Conservation (phyloP, 352 stramenopile genomes). For the Globisporangium orthogonon region DNA sequence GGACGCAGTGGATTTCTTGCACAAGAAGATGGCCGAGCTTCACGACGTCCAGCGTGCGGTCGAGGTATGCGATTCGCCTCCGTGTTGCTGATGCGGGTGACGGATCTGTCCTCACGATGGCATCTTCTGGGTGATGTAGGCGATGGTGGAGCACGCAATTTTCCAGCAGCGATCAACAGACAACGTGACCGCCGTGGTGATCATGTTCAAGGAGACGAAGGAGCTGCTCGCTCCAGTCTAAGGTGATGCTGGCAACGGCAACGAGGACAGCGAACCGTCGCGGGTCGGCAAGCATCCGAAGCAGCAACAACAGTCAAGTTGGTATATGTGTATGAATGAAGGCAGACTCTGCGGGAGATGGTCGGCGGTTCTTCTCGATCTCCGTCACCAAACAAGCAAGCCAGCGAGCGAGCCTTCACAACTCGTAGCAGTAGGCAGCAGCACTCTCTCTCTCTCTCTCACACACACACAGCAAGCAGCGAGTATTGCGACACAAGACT, state of each 20-base stretch:
- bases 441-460: too few species aligned
- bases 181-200: conserved; percentile 80
- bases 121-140: conserved; percentile 17
- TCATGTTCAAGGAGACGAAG: conserved; percentile 76
- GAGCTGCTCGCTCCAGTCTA: conserved; percentile 19
- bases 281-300: not conserved
- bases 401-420: not conserved
- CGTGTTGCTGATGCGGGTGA: not conserved
- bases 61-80: conserved; percentile 29
- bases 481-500: not conserved
- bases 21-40: conserved; percentile 57
- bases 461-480: not conserved
- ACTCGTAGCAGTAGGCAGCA: not conserved
- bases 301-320: not conserved
- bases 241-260: not conserved
- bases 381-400: not conserved
- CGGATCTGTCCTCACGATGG: not conserved
- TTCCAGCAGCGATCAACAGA: conserved; percentile 81
- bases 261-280: too few species aligned
- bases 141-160: conserved; percentile 73
- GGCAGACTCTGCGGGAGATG: not conserved
- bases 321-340: not conserved
- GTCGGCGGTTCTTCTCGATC: too few species aligned
- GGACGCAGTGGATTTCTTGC: conserved; percentile 72
- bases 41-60: conserved; percentile 73